These are phyloP conservation scores for Psidium guajava DNA, from an alignment of 345 rosid genomes.

Conservation along the genomic window DNA sequence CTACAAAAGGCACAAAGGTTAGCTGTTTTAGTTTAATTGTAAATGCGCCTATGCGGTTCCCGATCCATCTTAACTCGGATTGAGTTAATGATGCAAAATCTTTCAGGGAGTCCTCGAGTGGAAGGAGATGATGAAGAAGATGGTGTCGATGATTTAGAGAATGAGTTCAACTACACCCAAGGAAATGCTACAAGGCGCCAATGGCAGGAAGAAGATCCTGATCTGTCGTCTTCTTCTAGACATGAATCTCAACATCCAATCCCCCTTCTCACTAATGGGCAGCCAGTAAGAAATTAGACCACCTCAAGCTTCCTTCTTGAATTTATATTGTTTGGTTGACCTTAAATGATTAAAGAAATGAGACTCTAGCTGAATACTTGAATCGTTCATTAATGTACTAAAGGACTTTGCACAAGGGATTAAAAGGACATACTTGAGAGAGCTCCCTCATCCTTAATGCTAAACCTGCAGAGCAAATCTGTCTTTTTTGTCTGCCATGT, in stretches of 20 bases:
- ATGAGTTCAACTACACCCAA: conserved; percentile 75
- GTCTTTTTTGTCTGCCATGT: not conserved
- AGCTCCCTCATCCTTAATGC: not conserved
- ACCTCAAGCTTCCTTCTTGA: not conserved
- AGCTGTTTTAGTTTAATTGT: not conserved
- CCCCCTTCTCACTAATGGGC: conserved; percentile 90
- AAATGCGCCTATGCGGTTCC: not conserved
- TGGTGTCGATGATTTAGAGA: conserved; percentile 89
- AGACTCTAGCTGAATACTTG: not conserved
- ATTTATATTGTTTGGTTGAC: not conserved
- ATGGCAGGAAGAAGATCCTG: conserved; percentile 81
- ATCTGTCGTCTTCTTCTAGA: conserved; percentile 76
- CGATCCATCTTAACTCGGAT: not conserved
- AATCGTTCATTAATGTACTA: not conserved
- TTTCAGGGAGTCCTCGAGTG: conserved; percentile 83
- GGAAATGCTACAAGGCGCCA: conserved; percentile 54
- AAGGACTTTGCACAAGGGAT: not conserved
- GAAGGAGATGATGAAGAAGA: conserved; percentile 99
- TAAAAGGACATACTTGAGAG: not conserved
- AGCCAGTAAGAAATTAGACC: conserved; percentile 32
- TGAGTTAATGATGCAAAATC: not conserved
- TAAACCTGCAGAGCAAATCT: not conserved
- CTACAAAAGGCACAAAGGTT: conserved; percentile 89
- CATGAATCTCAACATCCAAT: conserved; percentile 87
- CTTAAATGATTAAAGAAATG: not conserved